Conservation (phyloP, 192 early-diverging fungal species). For the Backusella luteola region DNA sequence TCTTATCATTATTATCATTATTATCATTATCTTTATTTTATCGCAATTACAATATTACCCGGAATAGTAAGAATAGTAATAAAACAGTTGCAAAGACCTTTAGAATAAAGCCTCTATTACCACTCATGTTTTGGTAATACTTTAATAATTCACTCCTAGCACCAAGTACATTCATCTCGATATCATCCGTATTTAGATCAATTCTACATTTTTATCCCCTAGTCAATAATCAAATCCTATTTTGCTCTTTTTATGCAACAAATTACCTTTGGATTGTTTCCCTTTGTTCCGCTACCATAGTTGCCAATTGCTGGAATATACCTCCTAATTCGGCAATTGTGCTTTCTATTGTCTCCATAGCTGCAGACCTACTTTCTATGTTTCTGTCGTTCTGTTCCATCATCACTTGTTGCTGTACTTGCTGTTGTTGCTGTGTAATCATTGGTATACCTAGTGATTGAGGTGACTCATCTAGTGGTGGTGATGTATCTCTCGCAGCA, state of each 20-base stretch:
- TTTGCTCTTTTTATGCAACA: background rate
- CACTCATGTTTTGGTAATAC: conserved; percentile 89
- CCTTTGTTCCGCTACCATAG: conserved; percentile 82
- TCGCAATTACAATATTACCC: conserved; percentile 23
- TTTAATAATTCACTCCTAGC: conserved; percentile 89
- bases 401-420: conserved; percentile 62
- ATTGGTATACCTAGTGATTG: conserved; percentile 46
- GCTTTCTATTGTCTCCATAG: conserved; percentile 94
- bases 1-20: background rate
- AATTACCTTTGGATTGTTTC: conserved; percentile 76
- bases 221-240: background rate
- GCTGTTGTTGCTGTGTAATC: conserved; percentile 42
- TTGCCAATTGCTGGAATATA: conserved; percentile 84
- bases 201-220: conserved; percentile 52
- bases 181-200: conserved; percentile 91
- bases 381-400: conserved; percentile 71
- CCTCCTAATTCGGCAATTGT: conserved; percentile 95
- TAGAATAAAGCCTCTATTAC: conserved; percentile 94
- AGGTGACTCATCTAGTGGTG: conserved; percentile 30
- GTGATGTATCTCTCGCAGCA: background rate
- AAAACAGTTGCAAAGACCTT: conserved; percentile 92
- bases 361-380: conserved; percentile 83
- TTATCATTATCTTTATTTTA: conserved; percentile 37
- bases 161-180: conserved; percentile 86
- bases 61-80: conserved; percentile 81